Evolutionary conservation across 2,329 filamentous ascomycete genomes (phyloP).

Genomic region (Exophiala viscosa): DNA sequence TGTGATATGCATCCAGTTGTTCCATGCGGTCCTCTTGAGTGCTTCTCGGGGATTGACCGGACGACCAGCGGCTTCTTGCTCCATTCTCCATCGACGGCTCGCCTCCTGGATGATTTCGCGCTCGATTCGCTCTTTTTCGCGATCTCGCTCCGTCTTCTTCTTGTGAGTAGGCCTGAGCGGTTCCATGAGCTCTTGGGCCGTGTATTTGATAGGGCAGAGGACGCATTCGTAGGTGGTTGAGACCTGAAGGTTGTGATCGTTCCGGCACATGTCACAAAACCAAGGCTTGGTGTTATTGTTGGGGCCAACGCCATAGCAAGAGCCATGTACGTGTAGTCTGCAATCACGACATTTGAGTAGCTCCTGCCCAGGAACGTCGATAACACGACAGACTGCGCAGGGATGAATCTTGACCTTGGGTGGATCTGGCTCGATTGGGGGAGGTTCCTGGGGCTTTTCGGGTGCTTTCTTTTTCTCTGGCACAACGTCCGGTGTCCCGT

Average conservation of each 20-base stretch:
- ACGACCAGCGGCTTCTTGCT: constrained; percentile 78
- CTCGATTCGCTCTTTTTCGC: constrained; percentile 81
- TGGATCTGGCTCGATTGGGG: constrained; percentile 67
- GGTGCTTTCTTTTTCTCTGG: constrained; percentile 56
- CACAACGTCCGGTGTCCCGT: constrained; percentile 43
- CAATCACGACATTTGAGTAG: constrained; percentile 81
- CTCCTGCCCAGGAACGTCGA: constrained; percentile 68
- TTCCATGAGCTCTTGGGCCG: constrained; percentile 79
- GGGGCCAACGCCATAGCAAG: constrained; percentile 75
- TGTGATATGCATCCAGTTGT: constrained; percentile 96
- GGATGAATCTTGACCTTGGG: constrained; percentile 75
- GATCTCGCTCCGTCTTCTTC: constrained; percentile 90
- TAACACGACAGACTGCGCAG: constrained; percentile 76
- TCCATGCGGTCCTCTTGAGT: constrained; percentile 87
- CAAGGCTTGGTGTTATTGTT: constrained; percentile 68
- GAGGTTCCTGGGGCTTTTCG: constrained; percentile 55
- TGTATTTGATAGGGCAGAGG: constrained; percentile 78
- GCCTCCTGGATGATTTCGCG: constrained; percentile 76
- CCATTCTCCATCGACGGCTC: constrained; percentile 75
- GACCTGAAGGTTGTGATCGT: constrained; percentile 85
- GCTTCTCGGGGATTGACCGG: constrained; percentile 82
- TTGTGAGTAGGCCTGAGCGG: constrained; percentile 72
- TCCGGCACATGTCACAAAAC: constrained; percentile 93
- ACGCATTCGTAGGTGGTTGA: constrained; percentile 96
- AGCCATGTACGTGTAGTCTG: constrained; percentile 82